Base-by-base conservation (phyloP, 805 yeast genomes). In the Ogataea haglerorum region DNA sequence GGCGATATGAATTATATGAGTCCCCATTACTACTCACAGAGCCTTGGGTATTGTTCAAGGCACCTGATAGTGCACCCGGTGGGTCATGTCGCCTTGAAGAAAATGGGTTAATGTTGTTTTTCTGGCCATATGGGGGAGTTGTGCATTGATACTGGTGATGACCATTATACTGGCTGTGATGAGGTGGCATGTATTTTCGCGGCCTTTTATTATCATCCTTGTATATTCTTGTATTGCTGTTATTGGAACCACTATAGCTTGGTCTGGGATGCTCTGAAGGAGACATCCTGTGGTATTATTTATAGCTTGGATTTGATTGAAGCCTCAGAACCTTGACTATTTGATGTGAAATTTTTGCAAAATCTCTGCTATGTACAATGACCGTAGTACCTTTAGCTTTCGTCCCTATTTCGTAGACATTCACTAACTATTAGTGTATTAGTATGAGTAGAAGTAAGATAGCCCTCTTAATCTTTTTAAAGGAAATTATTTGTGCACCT, bases 61-160 rank as follows among this genome's bases (percentile, higher is more conserved):
- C n/a, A 13, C 43, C 47, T 10, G 47, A 10, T 6, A 24, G 16
- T 4, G 48, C 32, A 4, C 44, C 43, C 12, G 48, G 16, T 3
- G 42, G 43, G 1, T 51, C 54, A 25, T 48, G 58, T 33, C 60
- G 46, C 36, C 58, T 43, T n/a, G 64, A 56, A 3, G 64, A 57
- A 29, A 60, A 60, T 2, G 65, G 64, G 36, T 60, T 60, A 18
- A 48, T 35, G 2, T 52, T 39, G 4, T 51, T 34, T 22, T 49
- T 55, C 33, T 51, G 58, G 7, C 52, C 23, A 37, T 49, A 51
- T 8, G 58, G 40, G 18, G 52, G 35, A 5, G 49, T 36, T 26
- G 39, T 45, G 3, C 44, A 12, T 27, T 39, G 53, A 23, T 46
- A 43, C 19, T 36, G 45, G 10, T 34, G 46, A 10, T 36, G 47